Evolutionary conservation across 805 yeast genomes (phyloP).

Genomic region (Yarrowia phangngaensis): DNA sequence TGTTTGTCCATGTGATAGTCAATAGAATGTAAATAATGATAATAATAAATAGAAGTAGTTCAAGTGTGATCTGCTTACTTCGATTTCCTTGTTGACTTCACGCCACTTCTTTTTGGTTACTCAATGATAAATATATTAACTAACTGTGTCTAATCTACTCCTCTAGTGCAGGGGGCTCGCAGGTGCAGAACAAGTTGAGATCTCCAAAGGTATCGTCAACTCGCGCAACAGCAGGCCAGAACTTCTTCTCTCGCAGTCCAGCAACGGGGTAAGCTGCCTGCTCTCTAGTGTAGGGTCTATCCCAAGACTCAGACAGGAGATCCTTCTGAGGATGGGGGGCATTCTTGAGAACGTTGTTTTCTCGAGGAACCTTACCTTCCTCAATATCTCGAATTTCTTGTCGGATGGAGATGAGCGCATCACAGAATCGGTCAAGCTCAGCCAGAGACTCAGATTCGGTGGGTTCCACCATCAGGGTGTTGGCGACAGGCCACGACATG

Average conservation of each 20-base stretch:
- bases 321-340: constrained; percentile 91
- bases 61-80: no score
- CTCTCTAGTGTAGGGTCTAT: constrained; percentile 86
- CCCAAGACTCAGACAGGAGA: constrained; percentile 68
- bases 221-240: constrained; percentile 95
- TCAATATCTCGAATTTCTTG: constrained; percentile 73
- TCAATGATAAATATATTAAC: no score
- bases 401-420: constrained; percentile 78
- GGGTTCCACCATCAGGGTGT: constrained; percentile 96
- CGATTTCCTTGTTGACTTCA: no score
- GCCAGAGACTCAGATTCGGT: constrained; percentile 88
- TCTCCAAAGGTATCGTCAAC: constrained; percentile 95
- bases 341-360: constrained; percentile 62
- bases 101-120: no score
- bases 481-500: constrained; percentile 97
- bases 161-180: constrained; percentile 42
- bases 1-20: no score
- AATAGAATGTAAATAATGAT: no score
- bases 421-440: constrained; percentile 87
- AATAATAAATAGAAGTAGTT: no score
- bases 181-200: constrained; percentile 84
- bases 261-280: constrained; percentile 89
- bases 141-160: no score
- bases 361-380: constrained; percentile 53
- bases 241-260: constrained; percentile 67